Percentiles rank a stretch among this genome's conserved stretches.
phyloP scores from a whole-genome alignment of 257 asterid species.

The Capsicum pubescens region DNA sequence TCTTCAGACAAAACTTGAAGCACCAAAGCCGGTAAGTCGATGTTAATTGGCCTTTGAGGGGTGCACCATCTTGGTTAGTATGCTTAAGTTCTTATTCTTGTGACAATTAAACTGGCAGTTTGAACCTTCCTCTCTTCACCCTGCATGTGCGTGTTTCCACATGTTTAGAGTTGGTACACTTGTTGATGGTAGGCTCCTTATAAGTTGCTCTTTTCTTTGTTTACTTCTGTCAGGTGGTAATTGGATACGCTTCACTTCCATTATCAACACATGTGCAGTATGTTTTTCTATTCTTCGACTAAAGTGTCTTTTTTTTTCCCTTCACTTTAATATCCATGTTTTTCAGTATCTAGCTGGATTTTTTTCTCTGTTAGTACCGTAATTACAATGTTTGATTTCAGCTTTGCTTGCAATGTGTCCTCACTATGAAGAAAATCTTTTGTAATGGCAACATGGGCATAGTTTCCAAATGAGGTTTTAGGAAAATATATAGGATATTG shows the following conservation, averaged over 20 bases:
- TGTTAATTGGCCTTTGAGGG: conserved; percentile 30
- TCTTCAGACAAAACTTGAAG: conserved; percentile 96
- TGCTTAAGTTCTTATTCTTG: conserved; percentile 4
- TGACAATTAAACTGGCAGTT: conserved; percentile 20
- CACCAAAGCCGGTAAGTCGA: conserved; percentile 90
- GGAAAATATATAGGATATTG: background rate
- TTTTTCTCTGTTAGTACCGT: conserved; percentile 7
- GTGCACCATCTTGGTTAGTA: conserved; percentile 26
- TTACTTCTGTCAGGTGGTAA: conserved; percentile 71
- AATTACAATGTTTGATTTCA: background rate
- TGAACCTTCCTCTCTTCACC: conserved; percentile 1
- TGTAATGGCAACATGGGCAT: background rate
- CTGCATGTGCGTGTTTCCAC: conserved; percentile 6
- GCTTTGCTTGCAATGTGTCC: background rate
- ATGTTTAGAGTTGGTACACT: conserved; percentile 3
- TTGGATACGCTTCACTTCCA: conserved; percentile 94
- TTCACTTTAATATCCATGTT: background rate
- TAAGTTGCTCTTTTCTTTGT: conserved; percentile 37
- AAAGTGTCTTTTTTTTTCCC: background rate
- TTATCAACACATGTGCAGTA: conserved; percentile 92
- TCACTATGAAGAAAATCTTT: background rate
- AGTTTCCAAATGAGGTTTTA: background rate
- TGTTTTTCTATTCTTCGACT: conserved; percentile 38
- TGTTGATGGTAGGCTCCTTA: conserved; percentile 3
- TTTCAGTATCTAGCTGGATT: conserved; percentile 11